Percentiles rank a stretch among this genome's conserved stretches.
Conservation (phyloP, 202 grass and related monocot species). For the Miscanthus sacchariflorus region DNA sequence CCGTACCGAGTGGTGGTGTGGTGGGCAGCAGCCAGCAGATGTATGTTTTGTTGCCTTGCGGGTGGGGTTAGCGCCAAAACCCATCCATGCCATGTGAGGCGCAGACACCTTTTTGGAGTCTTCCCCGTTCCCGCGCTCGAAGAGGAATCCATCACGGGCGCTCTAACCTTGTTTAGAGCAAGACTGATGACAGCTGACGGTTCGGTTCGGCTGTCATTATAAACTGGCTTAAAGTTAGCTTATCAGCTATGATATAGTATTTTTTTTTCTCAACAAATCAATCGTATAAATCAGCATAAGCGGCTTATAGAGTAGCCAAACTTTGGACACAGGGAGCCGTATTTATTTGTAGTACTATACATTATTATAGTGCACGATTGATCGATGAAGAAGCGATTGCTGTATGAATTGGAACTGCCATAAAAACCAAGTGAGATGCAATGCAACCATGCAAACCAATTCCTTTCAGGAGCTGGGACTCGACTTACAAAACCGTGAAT, state of each 20-base stretch:
- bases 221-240: too few relatives aligned
- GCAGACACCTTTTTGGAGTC: conserved; percentile 27
- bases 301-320: too few relatives aligned
- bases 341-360: background rate
- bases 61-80: background rate
- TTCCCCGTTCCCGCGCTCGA: background rate
- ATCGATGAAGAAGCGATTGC: background rate
- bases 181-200: too few relatives aligned
- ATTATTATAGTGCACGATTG: background rate
- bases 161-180: background rate
- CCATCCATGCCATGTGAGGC: background rate
- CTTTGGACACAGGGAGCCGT: background rate
- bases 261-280: too few relatives aligned
- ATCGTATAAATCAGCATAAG: too few relatives aligned
- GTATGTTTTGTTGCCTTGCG: conserved; percentile 27
- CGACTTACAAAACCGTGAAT: conserved; percentile 18
- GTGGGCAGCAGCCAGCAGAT: background rate
- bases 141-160: conserved; percentile 14
- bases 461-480: conserved; percentile 47
- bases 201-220: too few relatives aligned
- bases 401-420: background rate
- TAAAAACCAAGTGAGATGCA: conserved; percentile 11
- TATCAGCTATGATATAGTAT: too few relatives aligned
- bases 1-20: background rate
- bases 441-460: background rate